These are phyloP conservation scores for Bothriochloa decipiens DNA, from an alignment of 176 grass and related monocot species.

Conservation along the genomic window DNA sequence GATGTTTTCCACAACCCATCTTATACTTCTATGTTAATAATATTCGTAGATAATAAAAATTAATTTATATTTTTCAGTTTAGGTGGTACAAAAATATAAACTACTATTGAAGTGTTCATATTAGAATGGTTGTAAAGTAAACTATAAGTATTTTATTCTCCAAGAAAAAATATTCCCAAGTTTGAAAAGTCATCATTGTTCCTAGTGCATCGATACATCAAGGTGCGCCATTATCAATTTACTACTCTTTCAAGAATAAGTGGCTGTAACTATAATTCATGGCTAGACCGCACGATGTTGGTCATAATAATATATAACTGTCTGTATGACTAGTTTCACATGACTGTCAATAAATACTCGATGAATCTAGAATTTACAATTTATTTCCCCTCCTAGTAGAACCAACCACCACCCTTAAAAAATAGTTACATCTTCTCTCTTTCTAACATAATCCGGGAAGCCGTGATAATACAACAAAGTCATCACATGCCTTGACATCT, in stretches of 20 bases:
- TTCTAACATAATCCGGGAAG: no score
- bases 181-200: not conserved
- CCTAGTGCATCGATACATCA: not conserved
- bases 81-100: not conserved
- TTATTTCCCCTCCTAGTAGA: not conserved
- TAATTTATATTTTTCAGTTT: not conserved
- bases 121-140: not conserved
- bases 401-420: not conserved
- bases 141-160: not conserved
- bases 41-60: no score
- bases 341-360: accelerated
- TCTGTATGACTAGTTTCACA: accelerated
- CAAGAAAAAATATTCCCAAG: not conserved
- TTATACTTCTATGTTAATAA: not conserved
- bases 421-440: not conserved
- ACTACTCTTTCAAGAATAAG: not conserved
- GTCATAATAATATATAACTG: not conserved
- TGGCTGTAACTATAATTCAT: not conserved
- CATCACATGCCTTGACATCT: not conserved
- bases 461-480: not conserved
- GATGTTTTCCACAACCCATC: not conserved
- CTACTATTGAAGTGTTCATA: not conserved
- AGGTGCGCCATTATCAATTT: not conserved
- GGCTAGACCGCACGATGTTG: accelerated
- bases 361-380: not conserved